Percentiles rank a stretch among this genome's conserved stretches.
Evolutionary conservation across 768 basidiomycete species (phyloP).

Genomic region (Xerocomus brunneocitrinus): DNA sequence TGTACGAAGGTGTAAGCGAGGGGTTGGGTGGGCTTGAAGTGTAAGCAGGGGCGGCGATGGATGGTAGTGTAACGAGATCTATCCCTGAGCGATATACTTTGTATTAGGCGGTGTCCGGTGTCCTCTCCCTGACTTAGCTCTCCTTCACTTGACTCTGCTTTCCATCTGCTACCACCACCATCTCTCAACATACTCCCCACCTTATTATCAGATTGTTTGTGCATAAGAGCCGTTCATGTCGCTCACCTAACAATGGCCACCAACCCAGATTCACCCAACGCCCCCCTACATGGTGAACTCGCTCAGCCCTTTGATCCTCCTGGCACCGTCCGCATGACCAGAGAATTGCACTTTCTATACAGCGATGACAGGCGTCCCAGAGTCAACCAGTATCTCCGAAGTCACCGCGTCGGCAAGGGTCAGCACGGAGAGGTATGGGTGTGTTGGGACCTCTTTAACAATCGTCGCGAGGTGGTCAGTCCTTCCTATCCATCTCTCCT

Average conservation of each 20-base stretch:
- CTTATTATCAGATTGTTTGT: slow-evolving; percentile 9
- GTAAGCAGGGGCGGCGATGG: slow-evolving; percentile 1
- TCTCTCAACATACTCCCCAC: slow-evolving; percentile 18
- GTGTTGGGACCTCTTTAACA: slow-evolving; percentile 50
- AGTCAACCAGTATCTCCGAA: slow-evolving; percentile 84
- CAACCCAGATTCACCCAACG: slow-evolving; percentile 22
- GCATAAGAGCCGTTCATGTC: slow-evolving; percentile 23
- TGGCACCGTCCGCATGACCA: slow-evolving; percentile 48
- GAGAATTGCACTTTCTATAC: slow-evolving; percentile 37
- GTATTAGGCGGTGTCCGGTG: slow-evolving; percentile 31
- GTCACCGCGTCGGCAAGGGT: slow-evolving; percentile 74
- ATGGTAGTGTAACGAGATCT: slow-evolving; percentile 12
- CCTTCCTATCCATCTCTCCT: slow-evolving; percentile 6
- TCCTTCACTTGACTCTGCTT: slow-evolving; percentile 15
- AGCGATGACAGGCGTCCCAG: slow-evolving; percentile 42
- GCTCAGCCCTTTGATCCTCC: slow-evolving; percentile 36
- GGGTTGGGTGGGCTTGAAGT: neutral
- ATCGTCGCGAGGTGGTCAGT: slow-evolving; percentile 47
- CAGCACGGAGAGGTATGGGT: slow-evolving; percentile 89
- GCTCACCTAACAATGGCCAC: slow-evolving; percentile 23
- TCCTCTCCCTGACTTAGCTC: slow-evolving; percentile 11
- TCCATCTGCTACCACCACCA: slow-evolving; percentile 18
- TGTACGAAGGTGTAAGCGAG: slow-evolving; percentile 28
- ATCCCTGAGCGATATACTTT: slow-evolving; percentile 5
- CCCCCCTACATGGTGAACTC: slow-evolving; percentile 34